Evolutionary conservation across 768 basidiomycete genomes (phyloP).

Genomic region (Cystofilobasidium capitatum): DNA sequence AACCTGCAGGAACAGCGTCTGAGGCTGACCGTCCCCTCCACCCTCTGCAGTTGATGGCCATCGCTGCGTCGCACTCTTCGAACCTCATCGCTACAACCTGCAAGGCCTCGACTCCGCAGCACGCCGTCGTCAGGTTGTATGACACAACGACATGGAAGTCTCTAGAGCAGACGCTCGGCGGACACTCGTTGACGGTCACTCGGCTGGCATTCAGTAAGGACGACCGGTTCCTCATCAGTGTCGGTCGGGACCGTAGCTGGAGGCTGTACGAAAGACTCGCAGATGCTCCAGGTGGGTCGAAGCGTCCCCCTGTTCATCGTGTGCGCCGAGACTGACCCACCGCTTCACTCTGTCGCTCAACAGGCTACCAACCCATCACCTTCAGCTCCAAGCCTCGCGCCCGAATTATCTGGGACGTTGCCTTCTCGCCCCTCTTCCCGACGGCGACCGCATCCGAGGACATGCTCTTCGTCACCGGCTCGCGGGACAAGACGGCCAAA

Average conservation of each 20-base stretch:
- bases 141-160: conserved; percentile 60
- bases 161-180: conserved; percentile 62
- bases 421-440: conserved; percentile 52
- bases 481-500: conserved; percentile 89
- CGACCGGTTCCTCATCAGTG: conserved; percentile 66
- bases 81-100: conserved; percentile 77
- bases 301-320: neutral
- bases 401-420: conserved; percentile 92
- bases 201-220: conserved; percentile 80
- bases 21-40: neutral
- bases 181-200: conserved; percentile 83
- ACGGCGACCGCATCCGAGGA: conserved; percentile 43
- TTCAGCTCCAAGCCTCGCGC: conserved; percentile 60
- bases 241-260: conserved; percentile 90
- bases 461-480: conserved; percentile 79
- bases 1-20: too few species aligned
- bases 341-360: neutral
- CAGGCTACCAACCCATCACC: conserved; percentile 23
- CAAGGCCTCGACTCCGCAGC: conserved; percentile 74
- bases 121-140: conserved; percentile 79
- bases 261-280: conserved; percentile 54
- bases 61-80: conserved; percentile 63
- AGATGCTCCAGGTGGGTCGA: conserved; percentile 41
- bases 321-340: neutral
- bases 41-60: conserved; percentile 58